These are phyloP conservation scores for Collybia sordida DNA, from an alignment of 768 basidiomycete species.

Conservation along the genomic window DNA sequence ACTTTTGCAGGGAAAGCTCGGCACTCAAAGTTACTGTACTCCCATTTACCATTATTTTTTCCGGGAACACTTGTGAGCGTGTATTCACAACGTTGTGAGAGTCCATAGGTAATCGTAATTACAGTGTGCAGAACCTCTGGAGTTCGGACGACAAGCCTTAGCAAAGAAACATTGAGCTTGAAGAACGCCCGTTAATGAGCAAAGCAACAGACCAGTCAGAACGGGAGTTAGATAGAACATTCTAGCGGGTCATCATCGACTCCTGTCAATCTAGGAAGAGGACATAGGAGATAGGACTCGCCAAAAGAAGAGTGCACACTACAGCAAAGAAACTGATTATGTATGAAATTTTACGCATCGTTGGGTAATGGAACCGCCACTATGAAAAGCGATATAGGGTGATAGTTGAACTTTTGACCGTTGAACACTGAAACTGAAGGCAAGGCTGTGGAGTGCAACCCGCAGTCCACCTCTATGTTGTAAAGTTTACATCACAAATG, in stretches of 20 bases:
- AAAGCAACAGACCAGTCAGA: constrained; percentile 56
- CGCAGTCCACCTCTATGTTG: too few relatives aligned
- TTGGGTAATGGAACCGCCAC: not conserved
- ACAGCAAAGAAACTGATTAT: constrained; percentile 62
- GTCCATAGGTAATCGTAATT: constrained; percentile 57
- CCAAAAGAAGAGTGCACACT: constrained; percentile 46
- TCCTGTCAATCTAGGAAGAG: not conserved
- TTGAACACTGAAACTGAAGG: too few relatives aligned
- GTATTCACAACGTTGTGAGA: constrained; percentile 57
- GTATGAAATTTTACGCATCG: constrained; percentile 72
- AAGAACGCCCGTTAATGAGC: not conserved
- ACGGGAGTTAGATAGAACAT: constrained; percentile 52
- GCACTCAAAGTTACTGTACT: constrained; percentile 60
- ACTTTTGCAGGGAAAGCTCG: constrained; percentile 63
- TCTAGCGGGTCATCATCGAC: constrained; percentile 35
- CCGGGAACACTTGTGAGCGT: constrained; percentile 47
- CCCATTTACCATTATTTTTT: constrained; percentile 37
- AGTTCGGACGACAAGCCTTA: constrained; percentile 44
- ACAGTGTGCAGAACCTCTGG: constrained; percentile 46
- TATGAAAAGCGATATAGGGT: too few relatives aligned
- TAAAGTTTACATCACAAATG: too few relatives aligned
- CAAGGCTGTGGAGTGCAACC: too few relatives aligned
- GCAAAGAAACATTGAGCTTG: not conserved
- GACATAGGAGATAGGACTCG: constrained; percentile 28
- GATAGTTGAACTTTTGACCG: too few relatives aligned